These are phyloP conservation scores for Phaeoacremonium minimum DNA, from an alignment of 2,329 filamentous ascomycete species.

Conservation along the genomic window DNA sequence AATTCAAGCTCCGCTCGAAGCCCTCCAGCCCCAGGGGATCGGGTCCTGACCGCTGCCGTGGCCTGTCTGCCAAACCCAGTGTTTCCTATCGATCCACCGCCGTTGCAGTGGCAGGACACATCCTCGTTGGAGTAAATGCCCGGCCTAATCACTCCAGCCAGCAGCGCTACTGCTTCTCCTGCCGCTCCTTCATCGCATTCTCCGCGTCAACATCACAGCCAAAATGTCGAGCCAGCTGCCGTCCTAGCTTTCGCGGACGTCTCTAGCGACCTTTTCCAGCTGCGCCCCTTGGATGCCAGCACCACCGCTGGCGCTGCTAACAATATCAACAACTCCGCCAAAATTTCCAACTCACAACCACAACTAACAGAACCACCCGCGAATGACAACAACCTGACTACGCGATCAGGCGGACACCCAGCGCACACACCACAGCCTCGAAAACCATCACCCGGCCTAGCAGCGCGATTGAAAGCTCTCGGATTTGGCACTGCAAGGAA, in stretches of 20 bases:
- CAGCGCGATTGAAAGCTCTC: constrained; percentile 60
- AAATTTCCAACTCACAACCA: constrained; percentile 9
- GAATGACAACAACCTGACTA: constrained; percentile 1
- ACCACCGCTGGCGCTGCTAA: constrained; percentile 3
- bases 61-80: too few species aligned
- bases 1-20: too few species aligned
- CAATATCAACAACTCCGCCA: constrained; percentile 7
- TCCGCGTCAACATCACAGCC: background rate
- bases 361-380: constrained; percentile 10
- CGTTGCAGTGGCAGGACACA: too few species aligned
- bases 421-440: constrained; percentile 28
- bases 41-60: too few species aligned
- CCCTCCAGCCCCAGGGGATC: too few species aligned
- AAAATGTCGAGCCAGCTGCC: background rate
- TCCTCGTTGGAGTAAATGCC: too few species aligned
- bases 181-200: background rate
- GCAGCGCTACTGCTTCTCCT: background rate
- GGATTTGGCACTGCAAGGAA: constrained; percentile 49
- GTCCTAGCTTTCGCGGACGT: constrained; percentile 28
- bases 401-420: constrained; percentile 3
- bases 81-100: too few species aligned
- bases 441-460: constrained; percentile 61
- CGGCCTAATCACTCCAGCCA: background rate
- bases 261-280: constrained; percentile 32
- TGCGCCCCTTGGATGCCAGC: constrained; percentile 21